These are phyloP conservation scores for Ilyonectria sp. DNA, from an alignment of 2,329 filamentous ascomycete species.

Conservation along the genomic window DNA sequence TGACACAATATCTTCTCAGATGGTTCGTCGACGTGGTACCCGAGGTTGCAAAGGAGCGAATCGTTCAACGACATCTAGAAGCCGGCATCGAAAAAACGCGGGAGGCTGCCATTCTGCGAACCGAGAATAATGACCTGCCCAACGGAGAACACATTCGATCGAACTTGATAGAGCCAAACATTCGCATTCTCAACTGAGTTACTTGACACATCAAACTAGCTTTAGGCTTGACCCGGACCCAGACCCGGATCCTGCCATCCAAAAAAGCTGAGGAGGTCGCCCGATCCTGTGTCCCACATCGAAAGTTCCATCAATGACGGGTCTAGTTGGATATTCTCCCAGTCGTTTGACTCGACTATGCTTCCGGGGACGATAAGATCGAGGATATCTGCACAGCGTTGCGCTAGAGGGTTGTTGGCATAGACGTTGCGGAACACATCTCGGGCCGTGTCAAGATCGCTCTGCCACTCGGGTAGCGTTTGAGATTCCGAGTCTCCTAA, in stretches of 20 bases:
- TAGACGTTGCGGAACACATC: conserved; percentile 44
- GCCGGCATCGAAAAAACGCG: conserved; percentile 48
- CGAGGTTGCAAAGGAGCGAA: conserved; percentile 41
- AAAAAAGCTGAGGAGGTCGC: conserved; percentile 41
- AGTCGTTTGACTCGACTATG: conserved; percentile 7
- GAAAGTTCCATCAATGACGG: conserved; percentile 45
- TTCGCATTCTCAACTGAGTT: conserved; percentile 41
- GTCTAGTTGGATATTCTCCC: conserved; percentile 37
- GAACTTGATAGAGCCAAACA: conserved; percentile 43
- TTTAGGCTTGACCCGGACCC: conserved; percentile 13
- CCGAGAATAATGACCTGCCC: conserved; percentile 49
- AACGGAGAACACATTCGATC: conserved; percentile 48
- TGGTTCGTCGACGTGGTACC: conserved; percentile 50
- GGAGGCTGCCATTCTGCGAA: conserved; percentile 43
- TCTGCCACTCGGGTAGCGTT: conserved; percentile 46
- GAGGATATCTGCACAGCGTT: conserved; percentile 49
- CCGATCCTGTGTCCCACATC: conserved; percentile 41
- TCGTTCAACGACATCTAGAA: conserved; percentile 45
- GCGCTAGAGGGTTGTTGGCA: conserved; percentile 44
- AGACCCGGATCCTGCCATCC: conserved; percentile 35
- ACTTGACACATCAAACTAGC: conserved; percentile 17
- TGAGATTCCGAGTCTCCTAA: conserved; percentile 46
- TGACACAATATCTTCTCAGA: conserved; percentile 21
- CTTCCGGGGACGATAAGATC: conserved; percentile 42
- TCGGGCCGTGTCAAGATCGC: conserved; percentile 48